phyloP scores from a whole-genome alignment of 371 early-diverging fungal genomes.

The Mortierella polycephala region DNA sequence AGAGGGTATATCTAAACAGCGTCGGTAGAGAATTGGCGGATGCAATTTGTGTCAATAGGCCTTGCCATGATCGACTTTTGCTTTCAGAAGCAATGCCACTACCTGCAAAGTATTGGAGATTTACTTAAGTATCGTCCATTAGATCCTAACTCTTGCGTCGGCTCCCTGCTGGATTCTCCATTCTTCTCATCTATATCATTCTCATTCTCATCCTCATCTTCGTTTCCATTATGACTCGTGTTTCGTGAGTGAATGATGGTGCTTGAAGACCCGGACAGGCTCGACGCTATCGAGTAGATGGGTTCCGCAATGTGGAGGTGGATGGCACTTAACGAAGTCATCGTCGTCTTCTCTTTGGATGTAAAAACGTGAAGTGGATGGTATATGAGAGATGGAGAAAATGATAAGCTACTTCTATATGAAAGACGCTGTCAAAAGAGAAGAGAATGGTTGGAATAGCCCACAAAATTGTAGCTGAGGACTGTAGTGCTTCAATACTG shows the following conservation, averaged over 20 bases:
- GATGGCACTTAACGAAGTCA: conserved; percentile 25
- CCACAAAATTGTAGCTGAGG: too few relatives aligned
- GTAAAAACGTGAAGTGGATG: background rate
- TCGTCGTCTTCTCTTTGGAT: background rate
- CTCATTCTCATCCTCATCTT: background rate
- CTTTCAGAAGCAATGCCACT: too few relatives aligned
- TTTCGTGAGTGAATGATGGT: conserved; percentile 1
- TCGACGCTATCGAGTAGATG: background rate
- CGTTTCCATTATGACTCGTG: background rate
- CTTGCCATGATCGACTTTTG: too few relatives aligned
- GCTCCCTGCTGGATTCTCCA: background rate
- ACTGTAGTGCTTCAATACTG: too few relatives aligned
- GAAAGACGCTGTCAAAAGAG: too few relatives aligned
- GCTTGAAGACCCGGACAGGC: conserved; percentile 3
- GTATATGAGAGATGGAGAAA: too few relatives aligned
- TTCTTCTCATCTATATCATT: background rate
- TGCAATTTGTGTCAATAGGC: background rate
- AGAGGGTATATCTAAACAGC: conserved; percentile 6
- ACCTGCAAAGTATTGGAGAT: background rate
- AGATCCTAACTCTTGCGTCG: background rate
- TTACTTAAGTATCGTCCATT: conserved; percentile 8
- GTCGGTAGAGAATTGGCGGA: background rate
- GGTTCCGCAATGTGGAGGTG: conserved; percentile 10
- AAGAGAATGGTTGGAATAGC: too few relatives aligned
- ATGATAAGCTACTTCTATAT: too few relatives aligned